Evolutionary conservation across 495 filamentous ascomycete species (phyloP).

Genomic region (Halenospora varia): DNA sequence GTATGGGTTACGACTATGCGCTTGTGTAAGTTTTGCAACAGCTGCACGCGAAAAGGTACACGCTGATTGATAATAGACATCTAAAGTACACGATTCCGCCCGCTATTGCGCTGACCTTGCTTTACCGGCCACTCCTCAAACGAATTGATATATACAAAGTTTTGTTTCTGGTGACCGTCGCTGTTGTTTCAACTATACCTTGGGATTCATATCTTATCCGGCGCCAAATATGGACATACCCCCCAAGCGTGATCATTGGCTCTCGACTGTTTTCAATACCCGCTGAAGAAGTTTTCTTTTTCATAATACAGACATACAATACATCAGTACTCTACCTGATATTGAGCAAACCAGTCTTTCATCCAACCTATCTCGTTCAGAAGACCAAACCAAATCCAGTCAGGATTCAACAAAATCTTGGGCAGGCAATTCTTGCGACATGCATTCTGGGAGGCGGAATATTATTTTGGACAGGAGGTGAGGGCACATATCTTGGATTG

Average conservation of each 20-base stretch:
- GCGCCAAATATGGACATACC: constrained; percentile 64
- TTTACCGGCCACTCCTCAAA: constrained; percentile 55
- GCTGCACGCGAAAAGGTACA: neutral
- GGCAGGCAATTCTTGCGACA: constrained; percentile 37
- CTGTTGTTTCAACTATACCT: constrained; percentile 57
- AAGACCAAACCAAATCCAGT: constrained; percentile 20
- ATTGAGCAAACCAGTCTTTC: constrained; percentile 56
- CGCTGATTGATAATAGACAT: constrained; percentile 43
- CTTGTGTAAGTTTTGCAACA: constrained; percentile 49
- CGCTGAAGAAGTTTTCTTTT: constrained; percentile 68
- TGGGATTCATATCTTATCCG: constrained; percentile 70
- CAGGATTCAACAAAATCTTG: constrained; percentile 25
- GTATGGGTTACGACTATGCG: constrained; percentile 64
- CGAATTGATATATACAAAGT: constrained; percentile 55
- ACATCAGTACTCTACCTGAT: constrained; percentile 62
- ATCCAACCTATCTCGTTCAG: constrained; percentile 47
- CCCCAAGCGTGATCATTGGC: constrained; percentile 52
- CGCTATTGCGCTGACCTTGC: constrained; percentile 48
- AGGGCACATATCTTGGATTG: constrained; percentile 58
- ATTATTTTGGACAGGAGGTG: constrained; percentile 36
- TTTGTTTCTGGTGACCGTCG: constrained; percentile 47
- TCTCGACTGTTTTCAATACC: constrained; percentile 55
- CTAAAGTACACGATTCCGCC: constrained; percentile 64
- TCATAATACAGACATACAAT: constrained; percentile 70
- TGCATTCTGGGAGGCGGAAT: constrained; percentile 32